Evolutionary conservation across 2,329 filamentous ascomycete species (phyloP).

Genomic region (Dactylonectria macrodidyma): DNA sequence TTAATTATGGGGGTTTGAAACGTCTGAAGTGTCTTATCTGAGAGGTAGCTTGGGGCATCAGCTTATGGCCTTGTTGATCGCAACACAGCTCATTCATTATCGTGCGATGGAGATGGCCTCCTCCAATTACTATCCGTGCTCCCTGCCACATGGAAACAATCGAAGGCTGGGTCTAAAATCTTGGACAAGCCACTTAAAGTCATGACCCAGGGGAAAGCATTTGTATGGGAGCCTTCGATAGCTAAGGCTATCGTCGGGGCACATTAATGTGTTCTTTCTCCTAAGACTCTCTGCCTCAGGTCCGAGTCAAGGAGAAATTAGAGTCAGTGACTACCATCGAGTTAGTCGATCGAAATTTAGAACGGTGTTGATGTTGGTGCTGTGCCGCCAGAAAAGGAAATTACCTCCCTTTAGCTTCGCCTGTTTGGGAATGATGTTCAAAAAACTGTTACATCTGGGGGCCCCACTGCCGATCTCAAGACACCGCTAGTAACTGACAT

Average conservation of each 20-base stretch:
- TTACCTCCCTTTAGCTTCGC: not conserved
- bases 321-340: not conserved
- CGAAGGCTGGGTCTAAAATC: too few species aligned
- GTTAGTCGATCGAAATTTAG: constrained; percentile 12
- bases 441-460: not conserved
- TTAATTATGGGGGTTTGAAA: constrained; percentile 3
- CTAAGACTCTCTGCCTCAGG: too few species aligned
- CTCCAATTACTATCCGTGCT: not conserved
- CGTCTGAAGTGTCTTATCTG: not conserved
- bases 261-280: too few species aligned
- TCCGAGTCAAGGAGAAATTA: too few species aligned
- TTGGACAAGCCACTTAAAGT: too few species aligned
- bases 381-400: not conserved
- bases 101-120: not conserved
- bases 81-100: not conserved
- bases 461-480: not conserved
- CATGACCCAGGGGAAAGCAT: too few species aligned
- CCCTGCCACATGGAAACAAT: not conserved
- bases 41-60: not conserved
- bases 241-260: too few species aligned
- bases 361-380: not conserved
- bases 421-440: not conserved
- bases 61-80: not conserved
- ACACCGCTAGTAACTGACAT: not conserved
- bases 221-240: too few species aligned